Evolutionary conservation across 768 basidiomycete species (phyloP).

Genomic region (Amanita rubescens): DNA sequence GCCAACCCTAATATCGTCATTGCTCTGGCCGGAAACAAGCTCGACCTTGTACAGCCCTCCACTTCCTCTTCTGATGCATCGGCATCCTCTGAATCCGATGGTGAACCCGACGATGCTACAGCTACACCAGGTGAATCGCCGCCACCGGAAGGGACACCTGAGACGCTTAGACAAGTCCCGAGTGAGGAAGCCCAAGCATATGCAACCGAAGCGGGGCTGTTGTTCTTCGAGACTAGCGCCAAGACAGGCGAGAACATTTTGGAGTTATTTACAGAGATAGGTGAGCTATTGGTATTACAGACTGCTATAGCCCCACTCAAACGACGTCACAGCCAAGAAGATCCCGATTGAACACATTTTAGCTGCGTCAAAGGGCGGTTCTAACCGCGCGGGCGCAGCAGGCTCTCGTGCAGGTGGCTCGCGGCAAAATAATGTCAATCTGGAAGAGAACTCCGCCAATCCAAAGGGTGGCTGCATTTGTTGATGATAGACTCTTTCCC

Average conservation of each 20-base stretch:
- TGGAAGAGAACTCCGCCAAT: constrained; percentile 61
- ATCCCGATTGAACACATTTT: constrained; percentile 88
- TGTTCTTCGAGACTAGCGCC: constrained; percentile 97
- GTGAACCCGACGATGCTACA: constrained; percentile 90
- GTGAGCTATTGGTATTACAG: constrained; percentile 36
- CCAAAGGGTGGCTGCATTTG: constrained; percentile 78
- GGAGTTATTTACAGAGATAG: constrained; percentile 97
- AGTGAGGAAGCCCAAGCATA: constrained; percentile 95
- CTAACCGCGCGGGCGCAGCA: constrained; percentile 53
- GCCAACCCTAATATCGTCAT: constrained; percentile 99
- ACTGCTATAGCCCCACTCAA: not conserved
- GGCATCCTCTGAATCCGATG: constrained; percentile 64
- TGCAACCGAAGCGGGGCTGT: constrained; percentile 85
- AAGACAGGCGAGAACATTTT: constrained; percentile 95
- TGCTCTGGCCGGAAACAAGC: constrained; percentile 96
- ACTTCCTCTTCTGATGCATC: constrained; percentile 40
- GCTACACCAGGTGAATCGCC: constrained; percentile 72
- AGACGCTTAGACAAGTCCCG: constrained; percentile 82
- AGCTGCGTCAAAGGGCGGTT: constrained; percentile 68
- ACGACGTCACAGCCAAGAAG: constrained; percentile 40
- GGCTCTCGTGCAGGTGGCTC: constrained; percentile 44
- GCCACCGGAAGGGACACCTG: constrained; percentile 45
- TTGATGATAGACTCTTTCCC: constrained; percentile 32
- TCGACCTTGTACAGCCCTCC: constrained; percentile 77
- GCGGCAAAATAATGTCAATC: constrained; percentile 56